Evolutionary conservation across 768 basidiomycete genomes (phyloP), one percentile per base, ranked within the genome.

Genomic region (Boletus fagicola): DNA sequence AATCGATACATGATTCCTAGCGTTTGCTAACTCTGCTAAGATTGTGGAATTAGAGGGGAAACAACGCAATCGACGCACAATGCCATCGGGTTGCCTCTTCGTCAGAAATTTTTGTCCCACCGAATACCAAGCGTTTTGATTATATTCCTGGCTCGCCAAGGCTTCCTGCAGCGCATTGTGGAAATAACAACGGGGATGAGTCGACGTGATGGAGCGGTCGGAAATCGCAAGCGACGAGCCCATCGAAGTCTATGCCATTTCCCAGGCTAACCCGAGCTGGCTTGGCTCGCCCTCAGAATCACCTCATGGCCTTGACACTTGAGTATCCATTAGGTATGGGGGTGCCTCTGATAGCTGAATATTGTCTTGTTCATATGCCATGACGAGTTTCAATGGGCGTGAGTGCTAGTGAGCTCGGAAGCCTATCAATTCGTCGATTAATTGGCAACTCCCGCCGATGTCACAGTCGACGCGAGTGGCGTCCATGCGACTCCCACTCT

Each of bases 381-480:
- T 92, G 93, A 94, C 64, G 94, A 97, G 71, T 90, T 98, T 64
- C 88, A 93, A 96, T 98, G 94, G 93, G 94, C n/a, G n/a, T n/a
- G n/a, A n/a, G n/a, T n/a, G n/a, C n/a, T n/a, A 73, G 81, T 97
- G 12, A 33, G 33, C 33, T 33, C 33, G 18, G 18, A n/a, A 18
- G 38, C 38, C 18, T 16, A 8, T 18, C 16, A n/a, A n/a, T n/a
- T n/a, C n/a, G n/a, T n/a, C n/a, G n/a, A n/a, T n/a, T n/a, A n/a
- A n/a, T n/a, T n/a, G n/a, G n/a, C 97, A 56, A 83, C 84, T 0
- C 90, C 88, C 0, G 82, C 88, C 0, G 82, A 84, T 49, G 91
- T 96, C 28, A 28, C 28, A 92, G 91, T 97, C 3, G 91, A 97
- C 61, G 84, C 85, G 88, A 65, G 65, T 49, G 68, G 53, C 40